Conservation (phyloP, 495 filamentous ascomycete species). For the Neurospora africana region DNA sequence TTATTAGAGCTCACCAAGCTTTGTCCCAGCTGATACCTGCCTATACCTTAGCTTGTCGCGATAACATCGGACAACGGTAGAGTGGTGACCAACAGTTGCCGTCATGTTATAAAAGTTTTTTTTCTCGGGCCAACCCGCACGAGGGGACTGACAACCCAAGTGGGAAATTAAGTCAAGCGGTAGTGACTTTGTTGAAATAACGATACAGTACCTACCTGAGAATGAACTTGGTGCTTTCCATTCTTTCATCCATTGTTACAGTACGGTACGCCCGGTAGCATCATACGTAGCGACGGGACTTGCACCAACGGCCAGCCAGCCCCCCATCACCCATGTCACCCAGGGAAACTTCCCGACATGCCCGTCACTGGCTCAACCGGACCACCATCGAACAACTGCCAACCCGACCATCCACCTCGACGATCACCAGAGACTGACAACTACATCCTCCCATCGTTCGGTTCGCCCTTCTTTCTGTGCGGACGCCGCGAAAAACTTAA, state of each 20-base stretch:
- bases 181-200: background rate
- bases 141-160: background rate
- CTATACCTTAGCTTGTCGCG: background rate
- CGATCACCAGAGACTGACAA: background rate
- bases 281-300: background rate
- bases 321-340: background rate
- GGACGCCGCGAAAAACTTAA: background rate
- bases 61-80: background rate
- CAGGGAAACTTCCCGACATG: background rate
- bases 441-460: background rate
- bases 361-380: background rate
- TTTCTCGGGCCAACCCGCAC: background rate
- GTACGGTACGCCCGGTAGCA: background rate
- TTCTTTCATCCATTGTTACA: background rate
- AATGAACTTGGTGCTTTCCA: background rate
- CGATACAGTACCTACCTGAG: background rate
- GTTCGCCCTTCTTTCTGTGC: background rate
- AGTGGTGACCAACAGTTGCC: background rate
- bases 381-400: background rate
- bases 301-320: background rate
- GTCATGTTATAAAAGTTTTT: background rate
- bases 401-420: background rate
- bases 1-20: background rate
- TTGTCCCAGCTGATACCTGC: background rate
- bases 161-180: background rate